Evolutionary conservation across 2,329 filamentous ascomycete genomes (phyloP), one percentile per base, ranked within the genome.

Genomic region (Xylariaceae sp.): DNA sequence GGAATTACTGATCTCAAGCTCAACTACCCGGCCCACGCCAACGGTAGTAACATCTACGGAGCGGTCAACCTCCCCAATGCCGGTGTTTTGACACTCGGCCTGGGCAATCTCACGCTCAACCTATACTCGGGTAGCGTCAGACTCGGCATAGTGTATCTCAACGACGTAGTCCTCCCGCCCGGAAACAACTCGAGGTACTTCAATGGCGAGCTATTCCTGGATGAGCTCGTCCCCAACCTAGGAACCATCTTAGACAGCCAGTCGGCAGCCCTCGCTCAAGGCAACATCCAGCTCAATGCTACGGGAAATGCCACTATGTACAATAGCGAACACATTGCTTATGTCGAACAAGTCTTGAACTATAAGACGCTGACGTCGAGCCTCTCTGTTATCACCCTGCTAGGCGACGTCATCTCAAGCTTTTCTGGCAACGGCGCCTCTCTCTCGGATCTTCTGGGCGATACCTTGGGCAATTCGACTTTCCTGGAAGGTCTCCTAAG

Each of bases 101-200:
- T 73, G 3, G 73, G 73, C 10, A 70, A 76, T 52, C 40, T 75
- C n/a, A 70, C 69, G 0, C 64, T 75, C 14, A 70, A 73, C 35
- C 42, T 75, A 16, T 55, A 66, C 42, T 67, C 65, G 0, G 69
- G 68, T 3, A 60, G 68, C n/a, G 46, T 69, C 8, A 58, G 57
- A 7, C 51, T 75, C 6, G 73, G 73, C 5, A 52, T 65, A 2
- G 62, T 70, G 16, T 60, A 59, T 14, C 45, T 73, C 4, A 61
- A 64, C 42, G 62, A 74, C 32, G 60, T 73, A 1, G 22, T 62
- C 0, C 59, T 77, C 4, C 62, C 63, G 14, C 70, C 67, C 0
- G 70, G 69, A 5, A 71, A 74, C 48, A 74, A 73, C 45, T 65
- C 64, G 0, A 53, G 67, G 1, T 49, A 59, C 2, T 74, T 72